phyloP scores from a whole-genome alignment of 1,139 yeast species.

The Geotrichum bryndzae region DNA sequence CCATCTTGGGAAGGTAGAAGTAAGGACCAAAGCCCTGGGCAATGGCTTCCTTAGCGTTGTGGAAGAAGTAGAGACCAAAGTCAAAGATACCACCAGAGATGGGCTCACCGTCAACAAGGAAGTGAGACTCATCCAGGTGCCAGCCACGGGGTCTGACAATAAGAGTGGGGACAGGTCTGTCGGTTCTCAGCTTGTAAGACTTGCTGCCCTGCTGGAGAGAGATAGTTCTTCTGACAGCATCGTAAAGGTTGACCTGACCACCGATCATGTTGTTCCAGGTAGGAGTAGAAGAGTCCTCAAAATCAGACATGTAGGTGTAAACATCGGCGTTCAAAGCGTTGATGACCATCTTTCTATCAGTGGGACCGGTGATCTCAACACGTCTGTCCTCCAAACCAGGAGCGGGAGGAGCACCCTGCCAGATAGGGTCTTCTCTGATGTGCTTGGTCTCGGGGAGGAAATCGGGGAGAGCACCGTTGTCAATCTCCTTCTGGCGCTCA shows the following conservation, averaged over 20 bases:
- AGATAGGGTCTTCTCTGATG: conserved; percentile 63
- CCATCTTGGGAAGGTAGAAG: conserved; percentile 72
- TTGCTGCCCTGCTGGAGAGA: conserved; percentile 51
- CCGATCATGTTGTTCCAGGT: conserved; percentile 76
- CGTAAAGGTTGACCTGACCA: conserved; percentile 82
- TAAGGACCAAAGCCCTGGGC: conserved; percentile 63
- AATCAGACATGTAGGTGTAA: conserved; percentile 70
- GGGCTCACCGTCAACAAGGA: conserved; percentile 65
- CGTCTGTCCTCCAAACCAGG: conserved; percentile 70
- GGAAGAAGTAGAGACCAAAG: conserved; percentile 68
- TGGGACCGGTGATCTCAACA: conserved; percentile 87
- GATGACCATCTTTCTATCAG: conserved; percentile 68
- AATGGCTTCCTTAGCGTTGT: conserved; percentile 56
- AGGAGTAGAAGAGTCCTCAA: conserved; percentile 72
- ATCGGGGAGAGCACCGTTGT: conserved; percentile 63
- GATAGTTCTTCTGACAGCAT: conserved; percentile 47
- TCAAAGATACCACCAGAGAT: conserved; percentile 68
- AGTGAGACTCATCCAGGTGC: conserved; percentile 71
- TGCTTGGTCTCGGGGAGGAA: conserved; percentile 63
- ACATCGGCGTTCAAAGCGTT: conserved; percentile 64
- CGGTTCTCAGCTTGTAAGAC: conserved; percentile 48
- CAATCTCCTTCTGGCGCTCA: conserved; percentile 55
- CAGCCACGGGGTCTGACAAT: conserved; percentile 81
- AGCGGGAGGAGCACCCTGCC: conserved; percentile 73
- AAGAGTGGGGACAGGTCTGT: conserved; percentile 51